These are phyloP conservation scores for Phytophthora foliorum DNA, from an alignment of 352 stramenopile species.

Conservation along the genomic window DNA sequence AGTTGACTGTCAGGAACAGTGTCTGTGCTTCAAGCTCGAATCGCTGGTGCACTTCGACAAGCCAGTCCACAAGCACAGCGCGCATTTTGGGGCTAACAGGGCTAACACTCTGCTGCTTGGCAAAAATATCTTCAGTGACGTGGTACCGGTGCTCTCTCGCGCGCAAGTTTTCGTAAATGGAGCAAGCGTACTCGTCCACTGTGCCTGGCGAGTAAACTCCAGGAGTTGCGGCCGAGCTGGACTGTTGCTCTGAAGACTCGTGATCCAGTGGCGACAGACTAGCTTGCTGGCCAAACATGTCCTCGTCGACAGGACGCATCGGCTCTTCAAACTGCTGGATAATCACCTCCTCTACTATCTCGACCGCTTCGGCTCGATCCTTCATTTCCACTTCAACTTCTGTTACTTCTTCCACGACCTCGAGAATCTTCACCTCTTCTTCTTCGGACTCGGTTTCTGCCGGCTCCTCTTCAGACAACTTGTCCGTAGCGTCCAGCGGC, in stretches of 20 bases:
- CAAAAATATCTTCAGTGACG: conserved; percentile 61
- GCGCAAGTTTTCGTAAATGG: conserved; percentile 64
- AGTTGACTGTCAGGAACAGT: conserved; percentile 98
- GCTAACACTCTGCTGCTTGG: conserved; percentile 58
- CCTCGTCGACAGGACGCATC: conserved; percentile 11
- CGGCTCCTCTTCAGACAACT: conserved; percentile 19
- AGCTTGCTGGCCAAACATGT: conserved; percentile 37
- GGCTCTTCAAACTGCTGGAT: conserved; percentile 24
- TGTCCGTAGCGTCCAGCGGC: neutral
- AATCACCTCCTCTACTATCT: conserved; percentile 14
- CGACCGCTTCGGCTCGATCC: neutral
- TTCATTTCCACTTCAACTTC: conserved; percentile 25
- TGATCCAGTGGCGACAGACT: conserved; percentile 5
- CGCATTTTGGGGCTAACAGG: conserved; percentile 70
- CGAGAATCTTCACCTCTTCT: conserved; percentile 16
- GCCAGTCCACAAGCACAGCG: conserved; percentile 79
- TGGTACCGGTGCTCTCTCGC: conserved; percentile 55
- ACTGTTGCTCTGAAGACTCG: conserved; percentile 9
- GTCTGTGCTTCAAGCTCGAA: conserved; percentile 98
- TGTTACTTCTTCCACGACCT: conserved; percentile 22
- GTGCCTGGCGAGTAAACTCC: conserved; percentile 47
- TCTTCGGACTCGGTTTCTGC: conserved; percentile 16
- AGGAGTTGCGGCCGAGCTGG: neutral
- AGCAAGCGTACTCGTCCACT: conserved; percentile 61
- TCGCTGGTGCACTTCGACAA: conserved; percentile 97